A percentile compares a stretch with the other conserved stretches of the same genome.
Conservation (phyloP, 2,329 filamentous ascomycete species). For the Ophiostoma sp. region DNA sequence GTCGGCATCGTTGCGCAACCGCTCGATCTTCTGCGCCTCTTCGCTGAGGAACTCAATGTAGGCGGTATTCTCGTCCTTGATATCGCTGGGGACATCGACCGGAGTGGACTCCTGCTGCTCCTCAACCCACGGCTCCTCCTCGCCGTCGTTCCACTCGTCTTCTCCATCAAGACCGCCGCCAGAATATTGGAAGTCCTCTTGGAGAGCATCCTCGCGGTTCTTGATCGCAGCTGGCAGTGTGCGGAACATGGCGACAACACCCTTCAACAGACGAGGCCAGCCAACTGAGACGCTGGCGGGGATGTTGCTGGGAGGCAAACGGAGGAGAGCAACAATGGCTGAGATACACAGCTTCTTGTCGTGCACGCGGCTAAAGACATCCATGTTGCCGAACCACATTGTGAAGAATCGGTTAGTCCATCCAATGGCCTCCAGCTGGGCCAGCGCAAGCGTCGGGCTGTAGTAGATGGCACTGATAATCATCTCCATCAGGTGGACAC, state of each 20-base stretch:
- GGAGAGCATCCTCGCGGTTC: constrained; percentile 86
- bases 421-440: constrained; percentile 80
- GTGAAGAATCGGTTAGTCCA: constrained; percentile 99
- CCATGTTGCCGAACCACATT: constrained; percentile 94
- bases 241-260: constrained; percentile 86
- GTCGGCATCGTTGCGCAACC: constrained; percentile 57
- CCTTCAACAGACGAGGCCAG: constrained; percentile 85
- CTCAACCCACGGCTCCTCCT: constrained; percentile 75
- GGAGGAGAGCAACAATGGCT: constrained; percentile 81
- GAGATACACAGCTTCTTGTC: constrained; percentile 98
- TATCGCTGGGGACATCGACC: constrained; percentile 44
- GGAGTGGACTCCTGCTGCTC: constrained; percentile 34
- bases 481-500: constrained; percentile 97
- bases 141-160: constrained; percentile 79
- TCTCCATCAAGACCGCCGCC: constrained; percentile 55
- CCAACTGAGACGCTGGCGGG: constrained; percentile 90
- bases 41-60: constrained; percentile 95
- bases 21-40: constrained; percentile 82
- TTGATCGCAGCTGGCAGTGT: constrained; percentile 82
- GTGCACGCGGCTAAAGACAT: constrained; percentile 86
- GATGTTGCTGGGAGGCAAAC: constrained; percentile 72
- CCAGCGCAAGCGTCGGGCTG: constrained; percentile 78
- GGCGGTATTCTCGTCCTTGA: constrained; percentile 84
- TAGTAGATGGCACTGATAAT: constrained; percentile 98
- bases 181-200: constrained; percentile 75